These are phyloP conservation scores for Pisolithus microcarpus DNA, from an alignment of 768 basidiomycete species.

Conservation along the genomic window DNA sequence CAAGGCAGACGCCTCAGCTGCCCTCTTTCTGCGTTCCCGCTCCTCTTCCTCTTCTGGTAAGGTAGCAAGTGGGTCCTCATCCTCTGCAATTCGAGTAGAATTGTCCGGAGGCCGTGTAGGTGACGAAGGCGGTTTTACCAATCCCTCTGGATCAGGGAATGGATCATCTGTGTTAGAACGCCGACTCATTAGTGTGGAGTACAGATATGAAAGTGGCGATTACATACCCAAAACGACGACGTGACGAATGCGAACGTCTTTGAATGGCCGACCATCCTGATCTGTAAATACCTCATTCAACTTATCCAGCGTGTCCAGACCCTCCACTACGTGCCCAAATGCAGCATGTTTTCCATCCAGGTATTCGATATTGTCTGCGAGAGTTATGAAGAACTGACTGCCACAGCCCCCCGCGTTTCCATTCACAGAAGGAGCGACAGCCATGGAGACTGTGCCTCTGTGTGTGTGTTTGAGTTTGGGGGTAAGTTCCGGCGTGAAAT, in stretches of 20 bases:
- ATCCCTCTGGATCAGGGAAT: conserved; percentile 78
- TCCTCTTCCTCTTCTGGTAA: conserved; percentile 86
- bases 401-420: conserved; percentile 75
- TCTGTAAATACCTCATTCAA: conserved; percentile 89
- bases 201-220: neutral
- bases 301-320: conserved; percentile 84
- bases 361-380: conserved; percentile 87
- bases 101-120: conserved; percentile 80
- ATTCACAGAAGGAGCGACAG: conserved; percentile 76
- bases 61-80: conserved; percentile 81
- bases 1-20: conserved; percentile 86
- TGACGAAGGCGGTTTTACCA: conserved; percentile 64
- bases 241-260: conserved; percentile 91
- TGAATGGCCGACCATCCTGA: conserved; percentile 82
- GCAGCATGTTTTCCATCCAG: conserved; percentile 92
- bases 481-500: conserved; percentile 79
- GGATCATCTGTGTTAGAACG: conserved; percentile 68
- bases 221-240: conserved; percentile 83
- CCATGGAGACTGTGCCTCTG: conserved; percentile 95
- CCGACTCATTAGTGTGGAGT: conserved; percentile 2
- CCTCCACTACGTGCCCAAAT: conserved; percentile 95
- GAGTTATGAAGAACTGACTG: conserved; percentile 94
- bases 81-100: conserved; percentile 87
- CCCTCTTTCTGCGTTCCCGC: conserved; percentile 70
- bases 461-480: conserved; percentile 77